Conservation (phyloP, 495 filamentous ascomycete genomes). For the Chaetomium cochliodes region DNA sequence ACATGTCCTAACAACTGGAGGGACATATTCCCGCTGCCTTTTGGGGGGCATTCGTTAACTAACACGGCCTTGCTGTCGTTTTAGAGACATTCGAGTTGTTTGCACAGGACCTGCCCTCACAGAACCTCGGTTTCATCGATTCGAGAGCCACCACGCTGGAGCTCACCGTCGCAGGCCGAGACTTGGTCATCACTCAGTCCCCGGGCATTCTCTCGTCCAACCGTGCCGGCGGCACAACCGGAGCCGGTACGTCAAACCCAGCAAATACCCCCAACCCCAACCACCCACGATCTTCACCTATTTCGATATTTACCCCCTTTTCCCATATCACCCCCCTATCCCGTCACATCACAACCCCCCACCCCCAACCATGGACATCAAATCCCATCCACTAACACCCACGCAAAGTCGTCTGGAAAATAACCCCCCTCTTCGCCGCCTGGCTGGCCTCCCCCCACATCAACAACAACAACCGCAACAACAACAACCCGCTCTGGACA, state of each 20-base stretch:
- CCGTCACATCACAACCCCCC: not conserved
- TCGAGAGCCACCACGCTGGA: conserved; percentile 62
- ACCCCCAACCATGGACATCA: conserved; percentile 11
- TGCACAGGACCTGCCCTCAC: conserved; percentile 68
- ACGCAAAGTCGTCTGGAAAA: conserved; percentile 74
- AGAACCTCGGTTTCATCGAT: conserved; percentile 83
- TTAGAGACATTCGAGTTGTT: conserved; percentile 86
- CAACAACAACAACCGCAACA: no score
- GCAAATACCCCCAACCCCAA: no score
- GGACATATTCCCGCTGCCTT: not conserved
- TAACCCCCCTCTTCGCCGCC: conserved; percentile 79
- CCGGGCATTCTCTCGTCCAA: conserved; percentile 76
- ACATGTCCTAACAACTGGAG: not conserved
- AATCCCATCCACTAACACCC: not conserved
- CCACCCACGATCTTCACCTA: not conserved
- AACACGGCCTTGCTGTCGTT: conserved; percentile 16
- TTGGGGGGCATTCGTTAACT: not conserved
- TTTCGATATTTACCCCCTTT: conserved; percentile 10
- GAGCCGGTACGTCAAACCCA: conserved; percentile 62
- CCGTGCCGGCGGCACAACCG: conserved; percentile 82
- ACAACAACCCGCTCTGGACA: conserved; percentile 66
- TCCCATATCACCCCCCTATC: not conserved
- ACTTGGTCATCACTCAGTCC: conserved; percentile 81
- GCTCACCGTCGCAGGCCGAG: conserved; percentile 63
- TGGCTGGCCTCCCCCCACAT: conserved; percentile 68